Percentiles rank a stretch among this genome's conserved stretches.
Evolutionary conservation across 2,329 filamentous ascomycete genomes (phyloP).

Genomic region (Colletotrichum navitas): DNA sequence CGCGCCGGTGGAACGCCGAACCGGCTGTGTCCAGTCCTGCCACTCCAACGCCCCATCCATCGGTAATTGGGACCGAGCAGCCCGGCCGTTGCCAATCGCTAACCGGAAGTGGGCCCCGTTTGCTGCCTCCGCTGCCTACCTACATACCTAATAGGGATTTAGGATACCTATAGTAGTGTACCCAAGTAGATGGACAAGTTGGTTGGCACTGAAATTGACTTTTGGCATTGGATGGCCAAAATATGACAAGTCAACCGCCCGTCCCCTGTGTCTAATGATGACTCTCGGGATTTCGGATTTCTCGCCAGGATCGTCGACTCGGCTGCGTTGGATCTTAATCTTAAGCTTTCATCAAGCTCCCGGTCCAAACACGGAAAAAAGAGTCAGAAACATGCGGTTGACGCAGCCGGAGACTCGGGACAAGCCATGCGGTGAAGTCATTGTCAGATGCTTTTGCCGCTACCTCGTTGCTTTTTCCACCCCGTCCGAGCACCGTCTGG

Average conservation of each 20-base stretch:
- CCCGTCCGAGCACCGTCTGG: constrained; percentile 36
- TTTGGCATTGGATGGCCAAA: background rate
- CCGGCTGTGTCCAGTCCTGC: background rate
- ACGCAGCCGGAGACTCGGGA: background rate
- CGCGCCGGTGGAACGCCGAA: background rate
- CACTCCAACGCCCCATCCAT: constrained; percentile 5
- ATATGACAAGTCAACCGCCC: background rate
- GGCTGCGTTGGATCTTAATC: background rate
- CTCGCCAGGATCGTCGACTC: background rate
- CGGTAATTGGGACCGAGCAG: constrained; percentile 38
- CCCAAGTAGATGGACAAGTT: too few relatives aligned
- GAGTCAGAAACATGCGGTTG: constrained; percentile 18
- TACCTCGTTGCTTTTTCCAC: constrained; percentile 29
- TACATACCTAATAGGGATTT: background rate
- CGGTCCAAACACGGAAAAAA: constrained; percentile 11
- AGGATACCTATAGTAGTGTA: too few relatives aligned
- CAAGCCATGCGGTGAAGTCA: constrained; percentile 37
- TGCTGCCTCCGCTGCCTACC: background rate
- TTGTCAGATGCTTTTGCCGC: constrained; percentile 40
- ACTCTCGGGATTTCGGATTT: background rate
- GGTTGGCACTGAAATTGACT: too few relatives aligned
- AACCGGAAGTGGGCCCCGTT: background rate
- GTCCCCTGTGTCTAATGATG: background rate
- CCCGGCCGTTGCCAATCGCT: constrained; percentile 39
- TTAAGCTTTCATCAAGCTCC: constrained; percentile 5